These are phyloP conservation scores for Astragalus glycyphyllos DNA, from an alignment of 306 rosid species.

Conservation along the genomic window DNA sequence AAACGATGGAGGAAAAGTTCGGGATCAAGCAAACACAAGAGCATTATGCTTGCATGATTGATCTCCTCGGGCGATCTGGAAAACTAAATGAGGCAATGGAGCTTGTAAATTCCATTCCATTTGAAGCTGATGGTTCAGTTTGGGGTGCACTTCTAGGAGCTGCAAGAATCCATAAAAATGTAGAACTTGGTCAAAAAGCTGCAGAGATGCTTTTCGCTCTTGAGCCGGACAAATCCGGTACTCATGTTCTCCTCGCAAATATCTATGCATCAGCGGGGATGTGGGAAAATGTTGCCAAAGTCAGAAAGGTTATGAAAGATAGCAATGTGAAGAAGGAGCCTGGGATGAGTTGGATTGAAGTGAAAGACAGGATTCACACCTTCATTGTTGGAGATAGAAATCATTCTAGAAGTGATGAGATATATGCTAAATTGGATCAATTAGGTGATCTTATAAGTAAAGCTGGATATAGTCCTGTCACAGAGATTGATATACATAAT, in stretches of 20 bases:
- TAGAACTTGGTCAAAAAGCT: conserved; percentile 73
- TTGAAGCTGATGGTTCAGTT: conserved; percentile 73
- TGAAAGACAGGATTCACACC: conserved; percentile 72
- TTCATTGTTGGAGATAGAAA: conserved; percentile 83
- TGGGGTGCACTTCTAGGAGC: conserved; percentile 99
- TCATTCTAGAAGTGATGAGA: conserved; percentile 74
- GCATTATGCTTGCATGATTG: conserved; percentile 97
- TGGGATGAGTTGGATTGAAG: conserved; percentile 93
- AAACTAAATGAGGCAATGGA: conserved; percentile 78
- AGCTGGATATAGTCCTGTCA: conserved; percentile 80
- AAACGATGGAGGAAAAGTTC: conserved; percentile 71
- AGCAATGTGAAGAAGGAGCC: conserved; percentile 91
- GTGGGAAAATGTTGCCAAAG: conserved; percentile 83
- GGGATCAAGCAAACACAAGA: conserved; percentile 80
- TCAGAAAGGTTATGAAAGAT: conserved; percentile 75
- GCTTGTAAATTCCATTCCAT: conserved; percentile 75
- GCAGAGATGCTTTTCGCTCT: conserved; percentile 78
- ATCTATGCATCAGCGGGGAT: conserved; percentile 82
- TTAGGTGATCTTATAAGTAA: conserved; percentile 59
- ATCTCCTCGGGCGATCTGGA: conserved; percentile 90
- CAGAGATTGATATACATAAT: conserved; percentile 82
- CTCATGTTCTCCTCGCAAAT: conserved; percentile 88
- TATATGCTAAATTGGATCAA: conserved; percentile 76
- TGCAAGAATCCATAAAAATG: conserved; percentile 83
- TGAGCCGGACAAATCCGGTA: conserved; percentile 91